Percentiles rank a stretch among this genome's conserved stretches.
These are phyloP conservation scores for Beauveria sp. DNA, from an alignment of 2,329 filamentous ascomycete species.

Conservation along the genomic window DNA sequence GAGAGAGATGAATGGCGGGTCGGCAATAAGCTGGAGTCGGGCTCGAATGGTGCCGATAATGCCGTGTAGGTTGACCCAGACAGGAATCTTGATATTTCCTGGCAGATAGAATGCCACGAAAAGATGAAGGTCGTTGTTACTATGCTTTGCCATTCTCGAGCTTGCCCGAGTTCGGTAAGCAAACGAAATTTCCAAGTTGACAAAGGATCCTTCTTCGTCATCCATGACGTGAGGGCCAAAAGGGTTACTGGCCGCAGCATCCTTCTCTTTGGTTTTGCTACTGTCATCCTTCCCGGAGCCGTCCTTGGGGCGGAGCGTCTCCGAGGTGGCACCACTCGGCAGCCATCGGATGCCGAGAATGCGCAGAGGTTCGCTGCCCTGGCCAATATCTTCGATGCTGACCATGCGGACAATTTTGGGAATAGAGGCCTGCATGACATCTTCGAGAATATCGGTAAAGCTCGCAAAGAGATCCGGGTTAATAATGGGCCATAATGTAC, in stretches of 20 bases:
- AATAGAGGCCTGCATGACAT: conserved; percentile 72
- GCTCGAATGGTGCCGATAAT: conserved; percentile 63
- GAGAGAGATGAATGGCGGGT: conserved; percentile 70
- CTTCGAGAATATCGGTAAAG: conserved; percentile 63
- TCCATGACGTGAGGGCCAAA: conserved; percentile 53
- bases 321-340: conserved; percentile 59
- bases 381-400: conserved; percentile 66
- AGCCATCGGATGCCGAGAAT: conserved; percentile 67
- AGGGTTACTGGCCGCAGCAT: conserved; percentile 25
- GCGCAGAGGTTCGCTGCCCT: conserved; percentile 63
- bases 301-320: conserved; percentile 26
- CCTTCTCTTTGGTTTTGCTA: conserved; percentile 17
- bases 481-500: conserved; percentile 64
- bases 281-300: conserved; percentile 25
- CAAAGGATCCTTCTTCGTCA: conserved; percentile 69
- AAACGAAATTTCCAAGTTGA: conserved; percentile 69
- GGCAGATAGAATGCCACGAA: conserved; percentile 64
- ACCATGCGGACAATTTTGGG: conserved; percentile 66
- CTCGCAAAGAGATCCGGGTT: conserved; percentile 68
- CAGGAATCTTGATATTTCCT: conserved; percentile 45
- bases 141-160: conserved; percentile 55
- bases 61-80: conserved; percentile 70
- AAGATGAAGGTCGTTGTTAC: conserved; percentile 59
- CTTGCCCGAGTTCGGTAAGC: conserved; percentile 60
- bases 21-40: conserved; percentile 64